Conservation (phyloP, 2,329 filamentous ascomycete species). For the Truncatella angustata region DNA sequence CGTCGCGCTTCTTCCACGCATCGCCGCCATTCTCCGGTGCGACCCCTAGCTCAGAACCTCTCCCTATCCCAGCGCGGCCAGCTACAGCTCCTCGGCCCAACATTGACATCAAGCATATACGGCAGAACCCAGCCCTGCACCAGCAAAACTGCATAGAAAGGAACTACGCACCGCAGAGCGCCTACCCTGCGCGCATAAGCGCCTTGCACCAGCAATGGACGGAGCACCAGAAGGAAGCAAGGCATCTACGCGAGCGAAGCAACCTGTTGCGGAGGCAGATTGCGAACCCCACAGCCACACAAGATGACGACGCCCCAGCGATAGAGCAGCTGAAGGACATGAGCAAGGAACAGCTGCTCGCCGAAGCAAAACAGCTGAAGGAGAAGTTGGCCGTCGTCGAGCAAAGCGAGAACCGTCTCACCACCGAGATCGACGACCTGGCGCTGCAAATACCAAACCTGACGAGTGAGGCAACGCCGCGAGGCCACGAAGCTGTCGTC, state of each 20-base stretch:
- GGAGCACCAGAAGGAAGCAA: constrained; percentile 57
- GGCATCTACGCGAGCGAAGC: constrained; percentile 61
- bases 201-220: constrained; percentile 57
- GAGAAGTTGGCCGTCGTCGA: constrained; percentile 58
- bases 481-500: constrained; percentile 62
- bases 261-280: constrained; percentile 62
- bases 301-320: constrained; percentile 39
- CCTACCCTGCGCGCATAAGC: constrained; percentile 55
- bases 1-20: constrained; percentile 16
- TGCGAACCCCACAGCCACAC: constrained; percentile 46
- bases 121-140: constrained; percentile 77
- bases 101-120: constrained; percentile 87
- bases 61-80: constrained; percentile 46
- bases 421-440: constrained; percentile 67
- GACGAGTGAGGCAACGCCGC: constrained; percentile 73
- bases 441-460: constrained; percentile 84
- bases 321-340: constrained; percentile 20
- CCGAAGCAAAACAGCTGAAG: constrained; percentile 66
- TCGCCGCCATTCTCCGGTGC: constrained; percentile 17
- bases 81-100: constrained; percentile 74
- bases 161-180: constrained; percentile 67
- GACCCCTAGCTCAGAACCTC: constrained; percentile 8
- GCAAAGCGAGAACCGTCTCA: constrained; percentile 57
- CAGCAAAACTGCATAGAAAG: constrained; percentile 79
- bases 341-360: constrained; percentile 53